phyloP scores from a whole-genome alignment of 1,284 basidiomycete genomes.

The Naganishia albida region DNA sequence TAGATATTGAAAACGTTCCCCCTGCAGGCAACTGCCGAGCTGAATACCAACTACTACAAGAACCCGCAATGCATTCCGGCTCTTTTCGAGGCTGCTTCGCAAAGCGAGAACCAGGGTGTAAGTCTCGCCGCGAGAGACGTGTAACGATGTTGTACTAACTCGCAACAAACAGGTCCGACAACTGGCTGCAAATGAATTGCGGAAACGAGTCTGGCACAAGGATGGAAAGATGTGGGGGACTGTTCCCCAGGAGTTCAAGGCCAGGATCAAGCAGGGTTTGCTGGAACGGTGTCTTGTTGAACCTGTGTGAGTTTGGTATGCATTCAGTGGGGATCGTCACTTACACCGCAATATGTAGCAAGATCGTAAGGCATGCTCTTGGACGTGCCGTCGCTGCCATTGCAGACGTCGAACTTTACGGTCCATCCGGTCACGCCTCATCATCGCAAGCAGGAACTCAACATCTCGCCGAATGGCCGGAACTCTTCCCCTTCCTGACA shows the following conservation, averaged over 20 bases:
- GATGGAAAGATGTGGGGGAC: slow-evolving; percentile 82
- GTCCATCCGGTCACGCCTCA: slow-evolving; percentile 23
- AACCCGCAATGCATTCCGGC: slow-evolving; percentile 86
- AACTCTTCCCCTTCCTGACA: slow-evolving; percentile 85
- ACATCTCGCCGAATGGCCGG: slow-evolving; percentile 69
- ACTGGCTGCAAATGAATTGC: slow-evolving; percentile 95
- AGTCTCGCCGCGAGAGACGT: slow-evolving; percentile 29
- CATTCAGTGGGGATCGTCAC: neutral
- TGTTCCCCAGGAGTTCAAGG: slow-evolving; percentile 69
- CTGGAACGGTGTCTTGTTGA: slow-evolving; percentile 79
- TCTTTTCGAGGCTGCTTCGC: slow-evolving; percentile 83
- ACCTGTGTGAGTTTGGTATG: slow-evolving; percentile 62
- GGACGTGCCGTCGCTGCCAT: slow-evolving; percentile 92
- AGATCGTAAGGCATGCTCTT: slow-evolving; percentile 83
- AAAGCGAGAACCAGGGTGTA: slow-evolving; percentile 68
- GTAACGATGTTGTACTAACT: neutral
- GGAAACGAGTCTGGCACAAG: slow-evolving; percentile 83
- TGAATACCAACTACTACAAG: slow-evolving; percentile 92
- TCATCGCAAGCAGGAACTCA: slow-evolving; percentile 50
- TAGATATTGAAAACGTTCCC: slow-evolving; percentile 25
- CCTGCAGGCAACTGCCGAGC: slow-evolving; percentile 78
- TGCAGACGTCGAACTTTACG: slow-evolving; percentile 77
- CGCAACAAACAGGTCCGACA: slow-evolving; percentile 75
- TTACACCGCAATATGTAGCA: slow-evolving; percentile 57
- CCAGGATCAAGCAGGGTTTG: slow-evolving; percentile 82